Evolutionary conservation across 164 flowering plant genomes (phyloP).

Genomic region (Nymphaea colorata): DNA sequence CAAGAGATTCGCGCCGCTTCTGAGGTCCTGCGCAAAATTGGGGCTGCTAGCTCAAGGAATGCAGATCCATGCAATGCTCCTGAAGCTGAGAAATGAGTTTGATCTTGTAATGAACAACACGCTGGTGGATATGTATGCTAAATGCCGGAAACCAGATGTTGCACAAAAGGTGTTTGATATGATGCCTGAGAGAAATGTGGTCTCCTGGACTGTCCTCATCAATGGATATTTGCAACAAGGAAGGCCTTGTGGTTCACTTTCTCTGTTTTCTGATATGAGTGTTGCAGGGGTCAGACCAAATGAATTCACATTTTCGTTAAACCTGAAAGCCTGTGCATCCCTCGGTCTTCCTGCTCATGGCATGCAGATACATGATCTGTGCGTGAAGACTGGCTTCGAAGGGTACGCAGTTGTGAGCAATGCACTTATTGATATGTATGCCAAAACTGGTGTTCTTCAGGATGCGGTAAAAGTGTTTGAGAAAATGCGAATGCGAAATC

Average conservation of each 20-base stretch:
- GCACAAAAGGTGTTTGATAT: constrained; percentile 47
- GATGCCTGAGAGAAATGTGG: constrained; percentile 69
- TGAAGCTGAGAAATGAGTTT: constrained; percentile 29
- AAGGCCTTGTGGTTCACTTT: constrained; percentile 24
- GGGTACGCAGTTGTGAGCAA: constrained; percentile 46
- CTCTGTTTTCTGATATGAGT: constrained; percentile 36
- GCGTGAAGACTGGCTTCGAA: constrained; percentile 48
- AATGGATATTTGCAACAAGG: constrained; percentile 42
- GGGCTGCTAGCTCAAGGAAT: constrained; percentile 30
- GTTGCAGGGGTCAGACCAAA: constrained; percentile 36
- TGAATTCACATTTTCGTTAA: constrained; percentile 43
- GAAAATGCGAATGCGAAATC: constrained; percentile 27
- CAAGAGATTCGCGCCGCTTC: constrained; percentile 32
- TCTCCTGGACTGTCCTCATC: constrained; percentile 81
- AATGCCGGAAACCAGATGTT: constrained; percentile 32
- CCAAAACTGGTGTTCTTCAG: constrained; percentile 40
- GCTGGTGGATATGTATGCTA: constrained; percentile 57
- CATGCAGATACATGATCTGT: constrained; percentile 45
- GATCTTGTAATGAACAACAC: constrained; percentile 51
- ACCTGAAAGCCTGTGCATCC: constrained; percentile 16
- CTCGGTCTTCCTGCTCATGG: constrained; percentile 28
- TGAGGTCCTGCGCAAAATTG: constrained; percentile 42
- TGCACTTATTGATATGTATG: constrained; percentile 65
- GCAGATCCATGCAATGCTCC: constrained; percentile 33
- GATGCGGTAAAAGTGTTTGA: constrained; percentile 41